Percentiles rank a stretch among this genome's conserved stretches.
phyloP scores from a whole-genome alignment of 352 stramenopile genomes.

The Pythium brachiatum region DNA sequence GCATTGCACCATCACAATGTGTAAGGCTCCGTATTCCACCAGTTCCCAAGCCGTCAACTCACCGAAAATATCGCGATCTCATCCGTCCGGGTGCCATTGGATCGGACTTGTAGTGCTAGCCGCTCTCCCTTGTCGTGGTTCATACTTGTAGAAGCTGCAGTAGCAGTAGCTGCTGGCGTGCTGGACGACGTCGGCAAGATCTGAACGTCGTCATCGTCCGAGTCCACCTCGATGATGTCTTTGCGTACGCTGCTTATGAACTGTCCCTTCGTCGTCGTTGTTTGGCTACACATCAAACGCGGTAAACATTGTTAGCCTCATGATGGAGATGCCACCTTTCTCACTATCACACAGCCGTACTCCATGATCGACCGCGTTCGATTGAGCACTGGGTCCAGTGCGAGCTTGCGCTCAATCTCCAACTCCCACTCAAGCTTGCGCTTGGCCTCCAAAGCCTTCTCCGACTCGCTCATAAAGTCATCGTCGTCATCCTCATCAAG shows the following conservation, averaged over 20 bases:
- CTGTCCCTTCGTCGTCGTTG: conserved; percentile 27
- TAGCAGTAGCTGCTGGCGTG: background rate
- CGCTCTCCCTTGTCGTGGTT: conserved; percentile 44
- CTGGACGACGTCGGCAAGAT: background rate
- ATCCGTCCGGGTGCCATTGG: conserved; percentile 51
- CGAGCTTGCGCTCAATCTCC: conserved; percentile 52
- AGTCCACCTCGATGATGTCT: conserved; percentile 59
- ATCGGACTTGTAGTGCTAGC: conserved; percentile 53
- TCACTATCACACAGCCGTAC: conserved; percentile 21
- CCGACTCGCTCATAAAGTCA: conserved; percentile 37
- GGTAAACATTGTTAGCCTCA: background rate
- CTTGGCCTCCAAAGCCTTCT: conserved; percentile 35
- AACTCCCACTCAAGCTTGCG: conserved; percentile 42
- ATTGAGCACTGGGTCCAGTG: conserved; percentile 54
- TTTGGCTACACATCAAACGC: conserved; percentile 25
- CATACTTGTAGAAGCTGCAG: background rate
- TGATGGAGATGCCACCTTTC: background rate
- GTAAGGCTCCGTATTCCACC: too few relatives aligned
- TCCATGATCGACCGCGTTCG: conserved; percentile 62
- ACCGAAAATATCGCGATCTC: conserved; percentile 62
- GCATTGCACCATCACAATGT: background rate
- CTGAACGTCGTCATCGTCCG: conserved; percentile 39
- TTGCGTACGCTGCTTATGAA: conserved; percentile 1
- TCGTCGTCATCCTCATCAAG: conserved; percentile 32
- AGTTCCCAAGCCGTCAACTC: background rate